A percentile compares a stretch with the other conserved stretches of the same genome.
Evolutionary conservation across 2,329 filamentous ascomycete genomes (phyloP).

Genomic region (Exophiala sp.): DNA sequence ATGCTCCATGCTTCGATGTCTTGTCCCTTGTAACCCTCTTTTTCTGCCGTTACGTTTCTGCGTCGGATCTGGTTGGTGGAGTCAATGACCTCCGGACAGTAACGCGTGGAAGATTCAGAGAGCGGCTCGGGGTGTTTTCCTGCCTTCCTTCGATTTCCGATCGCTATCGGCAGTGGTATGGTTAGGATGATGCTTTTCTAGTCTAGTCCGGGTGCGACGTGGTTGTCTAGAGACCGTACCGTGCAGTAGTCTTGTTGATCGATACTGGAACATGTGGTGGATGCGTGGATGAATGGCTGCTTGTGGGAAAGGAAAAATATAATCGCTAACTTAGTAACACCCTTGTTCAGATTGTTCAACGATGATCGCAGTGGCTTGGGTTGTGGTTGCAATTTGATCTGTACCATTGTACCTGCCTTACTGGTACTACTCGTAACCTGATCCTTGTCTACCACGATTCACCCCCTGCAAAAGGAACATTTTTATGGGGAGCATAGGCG

Average conservation of each 20-base stretch:
- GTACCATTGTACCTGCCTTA: too few relatives aligned
- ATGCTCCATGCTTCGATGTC: too few relatives aligned
- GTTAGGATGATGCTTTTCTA: not conserved
- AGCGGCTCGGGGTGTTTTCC: not conserved
- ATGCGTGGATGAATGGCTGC: not conserved
- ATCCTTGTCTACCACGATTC: too few relatives aligned
- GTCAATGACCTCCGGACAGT: too few relatives aligned
- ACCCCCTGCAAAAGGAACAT: too few relatives aligned
- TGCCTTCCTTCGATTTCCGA: not conserved
- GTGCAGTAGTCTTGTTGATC: conserved; percentile 1
- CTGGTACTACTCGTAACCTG: too few relatives aligned
- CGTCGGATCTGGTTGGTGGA: too few relatives aligned
- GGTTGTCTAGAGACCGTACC: not conserved
- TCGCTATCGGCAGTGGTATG: not conserved
- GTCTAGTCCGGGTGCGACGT: not conserved
- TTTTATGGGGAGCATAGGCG: too few relatives aligned
- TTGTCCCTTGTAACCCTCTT: too few relatives aligned
- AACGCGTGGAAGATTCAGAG: too few relatives aligned
- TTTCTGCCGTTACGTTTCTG: too few relatives aligned
- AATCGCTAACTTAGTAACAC: not conserved
- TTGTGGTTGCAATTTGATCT: too few relatives aligned
- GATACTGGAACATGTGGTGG: not conserved
- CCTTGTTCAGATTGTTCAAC: not conserved
- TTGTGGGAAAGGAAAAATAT: not conserved
- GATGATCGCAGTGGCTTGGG: not conserved